A percentile compares a stretch with the other conserved stretches of the same genome.
Evolutionary conservation across 2,329 filamentous ascomycete species (phyloP).

Genomic region (Aspergillus oerlinghausenensis): DNA sequence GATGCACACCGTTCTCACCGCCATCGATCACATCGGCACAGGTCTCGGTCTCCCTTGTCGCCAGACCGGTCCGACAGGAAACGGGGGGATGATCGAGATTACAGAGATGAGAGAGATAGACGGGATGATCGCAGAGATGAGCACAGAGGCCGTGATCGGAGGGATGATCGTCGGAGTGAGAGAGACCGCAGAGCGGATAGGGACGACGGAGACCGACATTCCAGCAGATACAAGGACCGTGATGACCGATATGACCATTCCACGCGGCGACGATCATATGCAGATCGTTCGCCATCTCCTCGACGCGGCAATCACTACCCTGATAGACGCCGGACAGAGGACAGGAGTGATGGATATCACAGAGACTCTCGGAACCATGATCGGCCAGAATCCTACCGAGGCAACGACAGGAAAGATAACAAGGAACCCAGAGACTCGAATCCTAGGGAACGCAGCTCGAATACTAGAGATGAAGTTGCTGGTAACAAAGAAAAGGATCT

Average conservation of each 20-base stretch:
- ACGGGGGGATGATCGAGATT: constrained; percentile 12
- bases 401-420: constrained; percentile 18
- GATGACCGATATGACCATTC: constrained; percentile 22
- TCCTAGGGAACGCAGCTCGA: constrained; percentile 13
- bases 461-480: constrained; percentile 7
- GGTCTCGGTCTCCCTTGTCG: constrained; percentile 14
- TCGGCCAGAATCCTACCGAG: constrained; percentile 13
- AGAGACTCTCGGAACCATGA: constrained; percentile 11
- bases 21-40: constrained; percentile 21
- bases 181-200: constrained; percentile 15
- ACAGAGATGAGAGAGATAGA: constrained; percentile 19
- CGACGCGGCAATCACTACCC: constrained; percentile 9
- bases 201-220: constrained; percentile 19
- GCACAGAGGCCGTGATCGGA: constrained; percentile 16
- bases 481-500: constrained; percentile 19
- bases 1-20: constrained; percentile 18
- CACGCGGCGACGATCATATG: constrained; percentile 14
- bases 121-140: constrained; percentile 14
- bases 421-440: constrained; percentile 16
- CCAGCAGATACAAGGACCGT: constrained; percentile 18
- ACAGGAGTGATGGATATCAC: constrained; percentile 3
- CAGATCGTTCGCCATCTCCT: constrained; percentile 22
- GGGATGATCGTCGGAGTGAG: constrained; percentile 16
- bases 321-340: constrained; percentile 12
- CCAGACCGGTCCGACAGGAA: not conserved